Evolutionary conservation across 2,329 filamentous ascomycete species (phyloP), one percentile per base, ranked within the genome.

Genomic region (Neofusicoccum umdonicola): DNA sequence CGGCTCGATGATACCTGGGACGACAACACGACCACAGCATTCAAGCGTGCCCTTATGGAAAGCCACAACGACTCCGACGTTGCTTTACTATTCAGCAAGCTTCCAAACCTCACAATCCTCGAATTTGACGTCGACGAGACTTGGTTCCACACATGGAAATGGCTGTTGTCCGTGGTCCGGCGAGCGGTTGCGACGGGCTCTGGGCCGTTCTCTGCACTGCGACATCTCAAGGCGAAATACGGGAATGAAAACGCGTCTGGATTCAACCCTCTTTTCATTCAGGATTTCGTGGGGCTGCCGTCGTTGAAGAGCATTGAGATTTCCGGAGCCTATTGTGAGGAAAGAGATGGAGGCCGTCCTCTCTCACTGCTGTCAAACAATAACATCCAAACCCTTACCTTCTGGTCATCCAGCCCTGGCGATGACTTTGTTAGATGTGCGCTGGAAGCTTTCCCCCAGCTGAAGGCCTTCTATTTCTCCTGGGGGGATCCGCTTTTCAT

Each of bases 111-210:
- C 15, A 37, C 47, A 17, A 47, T 45, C 1, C 11, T 60, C 15
- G 56, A 60, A 35, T 47, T 60, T 6, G 42, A 47, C 5, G 42
- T 37, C 5, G 42, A 60, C 15, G 56, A 60, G 56, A 60, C 56
- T 5, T 60, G 56, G 56, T 60, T 60, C 42, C 42, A 45, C n/a
- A 60, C 56, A 4, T 60, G 41, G 31, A 34, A 22, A 4, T 60
- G 56, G 56, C 17, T 47, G n/a, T n/a, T 60, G 56, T 17, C 22
- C n/a, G 5, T 60, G 42, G 41, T 35, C 3, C n/a, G 56, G 42
- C 27, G 41, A 9, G 12, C 56, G 9, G 17, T 9, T 9, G 56
- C 37, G 27, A 60, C 12, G 9, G 27, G n/a, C 5, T 22, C 56
- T 7, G 42, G 42, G 12, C 56, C 56, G 4, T 35, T 60, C 2